Percentiles rank a stretch among this genome's conserved stretches.
These are phyloP conservation scores for Phytophthora pisi DNA, from an alignment of 352 stramenopile genomes.

Conservation along the genomic window DNA sequence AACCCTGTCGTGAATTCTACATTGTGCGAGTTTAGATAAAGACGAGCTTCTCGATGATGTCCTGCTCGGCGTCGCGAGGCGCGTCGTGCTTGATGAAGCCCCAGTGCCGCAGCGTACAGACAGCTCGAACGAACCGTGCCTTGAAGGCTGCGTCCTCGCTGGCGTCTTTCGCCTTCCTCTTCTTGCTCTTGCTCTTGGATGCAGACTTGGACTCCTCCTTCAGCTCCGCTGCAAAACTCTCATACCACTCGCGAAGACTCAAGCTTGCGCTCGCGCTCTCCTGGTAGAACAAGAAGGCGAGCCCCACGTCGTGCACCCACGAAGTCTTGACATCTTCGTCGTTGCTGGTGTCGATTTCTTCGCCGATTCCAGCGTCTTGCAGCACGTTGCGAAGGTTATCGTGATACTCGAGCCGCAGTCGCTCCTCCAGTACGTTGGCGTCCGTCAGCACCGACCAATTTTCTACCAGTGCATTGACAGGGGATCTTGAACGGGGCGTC, in stretches of 20 bases:
- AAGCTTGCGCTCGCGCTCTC: conserved; percentile 66
- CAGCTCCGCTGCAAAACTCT: conserved; percentile 55
- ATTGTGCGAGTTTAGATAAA: conserved; percentile 60
- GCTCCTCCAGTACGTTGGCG: conserved; percentile 38
- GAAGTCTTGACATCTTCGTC: conserved; percentile 24
- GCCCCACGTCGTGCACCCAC: conserved; percentile 64
- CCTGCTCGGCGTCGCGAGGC: conserved; percentile 47
- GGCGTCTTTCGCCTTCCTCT: conserved; percentile 22
- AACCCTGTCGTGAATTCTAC: not conserved
- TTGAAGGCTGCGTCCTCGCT: conserved; percentile 46
- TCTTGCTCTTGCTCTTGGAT: conserved; percentile 7
- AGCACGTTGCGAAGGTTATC: conserved; percentile 59
- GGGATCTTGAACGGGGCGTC: not conserved
- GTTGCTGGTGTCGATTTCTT: conserved; percentile 18
- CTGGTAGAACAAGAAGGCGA: conserved; percentile 76
- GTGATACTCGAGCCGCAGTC: conserved; percentile 59
- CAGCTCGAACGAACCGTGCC: conserved; percentile 67
- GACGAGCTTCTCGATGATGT: conserved; percentile 79
- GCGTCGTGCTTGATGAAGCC: conserved; percentile 63
- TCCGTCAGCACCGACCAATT: conserved; percentile 39
- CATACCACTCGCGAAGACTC: conserved; percentile 72
- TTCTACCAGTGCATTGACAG: conserved; percentile 23
- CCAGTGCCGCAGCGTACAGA: conserved; percentile 77
- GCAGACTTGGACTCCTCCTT: conserved; percentile 27
- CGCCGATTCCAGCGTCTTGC: conserved; percentile 39